These are phyloP conservation scores for Sporothrix euskadiensis DNA, from an alignment of 2,329 filamentous ascomycete species.

Conservation along the genomic window DNA sequence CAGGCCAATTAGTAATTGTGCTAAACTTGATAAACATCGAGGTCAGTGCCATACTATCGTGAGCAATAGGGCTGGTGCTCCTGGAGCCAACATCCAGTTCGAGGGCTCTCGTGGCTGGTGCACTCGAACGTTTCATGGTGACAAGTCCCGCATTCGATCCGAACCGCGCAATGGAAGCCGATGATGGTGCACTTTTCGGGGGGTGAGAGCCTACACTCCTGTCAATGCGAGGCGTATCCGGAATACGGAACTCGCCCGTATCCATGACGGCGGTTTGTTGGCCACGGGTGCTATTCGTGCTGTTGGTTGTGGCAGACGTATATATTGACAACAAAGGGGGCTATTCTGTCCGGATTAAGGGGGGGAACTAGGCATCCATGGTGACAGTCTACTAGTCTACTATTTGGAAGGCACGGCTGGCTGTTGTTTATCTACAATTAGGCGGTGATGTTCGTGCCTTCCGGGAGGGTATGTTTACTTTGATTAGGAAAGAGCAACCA, in stretches of 20 bases:
- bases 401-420: neutral
- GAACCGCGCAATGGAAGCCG: neutral
- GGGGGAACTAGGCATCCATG: neutral
- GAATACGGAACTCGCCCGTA: slow-evolving; percentile 22
- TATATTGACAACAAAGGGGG: neutral
- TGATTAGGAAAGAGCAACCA: neutral
- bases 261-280: neutral
- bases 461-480: neutral
- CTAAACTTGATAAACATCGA: too few species aligned
- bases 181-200: neutral
- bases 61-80: neutral
- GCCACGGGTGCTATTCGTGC: neutral
- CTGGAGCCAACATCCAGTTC: slow-evolving; percentile 12
- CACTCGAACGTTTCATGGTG: neutral
- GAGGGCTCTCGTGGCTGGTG: neutral
- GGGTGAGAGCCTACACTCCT: too few species aligned
- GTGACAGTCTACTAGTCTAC: too few species aligned
- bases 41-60: neutral
- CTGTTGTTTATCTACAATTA: neutral
- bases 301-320: neutral
- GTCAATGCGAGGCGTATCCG: slow-evolving; percentile 23
- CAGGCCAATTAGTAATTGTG: neutral
- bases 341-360: neutral
- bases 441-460: neutral
- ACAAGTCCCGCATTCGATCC: too few species aligned